Evolutionary conservation across 2,329 filamentous ascomycete species (phyloP).

Genomic region (Hypoxylon sp.): DNA sequence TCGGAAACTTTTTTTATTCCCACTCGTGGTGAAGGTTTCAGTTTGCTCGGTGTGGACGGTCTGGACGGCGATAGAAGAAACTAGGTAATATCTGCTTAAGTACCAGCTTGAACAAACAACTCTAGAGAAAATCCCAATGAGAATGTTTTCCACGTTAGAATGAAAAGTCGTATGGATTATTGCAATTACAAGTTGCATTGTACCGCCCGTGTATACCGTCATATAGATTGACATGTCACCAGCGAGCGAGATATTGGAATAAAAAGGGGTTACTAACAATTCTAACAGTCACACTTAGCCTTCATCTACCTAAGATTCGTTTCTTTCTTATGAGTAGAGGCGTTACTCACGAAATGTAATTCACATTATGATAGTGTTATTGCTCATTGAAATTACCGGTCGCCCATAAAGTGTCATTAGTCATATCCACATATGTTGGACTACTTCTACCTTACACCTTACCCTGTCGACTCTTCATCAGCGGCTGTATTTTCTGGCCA

Average conservation of each 20-base stretch:
- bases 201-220: background rate
- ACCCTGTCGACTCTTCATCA: slow-evolving; percentile 52
- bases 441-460: background rate
- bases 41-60: background rate
- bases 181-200: background rate
- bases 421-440: background rate
- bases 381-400: background rate
- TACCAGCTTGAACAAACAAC: slow-evolving; percentile 11
- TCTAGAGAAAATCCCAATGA: background rate
- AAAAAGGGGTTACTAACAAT: too few relatives aligned
- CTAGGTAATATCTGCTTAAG: background rate
- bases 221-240: background rate
- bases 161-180: background rate
- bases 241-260: background rate
- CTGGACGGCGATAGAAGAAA: background rate
- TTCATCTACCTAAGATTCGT: background rate
- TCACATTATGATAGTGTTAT: background rate
- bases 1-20: slow-evolving; percentile 6
- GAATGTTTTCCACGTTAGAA: background rate
- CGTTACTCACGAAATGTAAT: background rate
- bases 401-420: background rate
- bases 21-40: slow-evolving; percentile 6
- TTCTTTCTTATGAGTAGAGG: background rate
- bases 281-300: background rate
- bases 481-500: slow-evolving; percentile 52